Percentiles rank a stretch among this genome's conserved stretches.
Evolutionary conservation across 495 filamentous ascomycete genomes (phyloP).

Genomic region (Jackrogersella minutella): DNA sequence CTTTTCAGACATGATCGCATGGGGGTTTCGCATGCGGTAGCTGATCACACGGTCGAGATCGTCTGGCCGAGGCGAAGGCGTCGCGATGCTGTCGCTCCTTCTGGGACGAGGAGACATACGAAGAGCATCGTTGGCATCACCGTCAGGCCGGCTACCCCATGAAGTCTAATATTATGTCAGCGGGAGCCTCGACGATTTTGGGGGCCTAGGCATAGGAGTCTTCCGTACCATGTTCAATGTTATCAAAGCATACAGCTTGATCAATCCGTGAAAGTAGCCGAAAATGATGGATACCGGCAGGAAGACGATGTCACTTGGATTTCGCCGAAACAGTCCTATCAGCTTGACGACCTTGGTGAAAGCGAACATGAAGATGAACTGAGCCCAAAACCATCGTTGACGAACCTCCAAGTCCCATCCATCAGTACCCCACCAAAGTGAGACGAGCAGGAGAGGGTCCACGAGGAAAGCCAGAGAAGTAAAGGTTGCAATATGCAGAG

Average conservation of each 20-base stretch:
- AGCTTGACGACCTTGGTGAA: conserved; percentile 69
- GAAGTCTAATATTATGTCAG: conserved; percentile 64
- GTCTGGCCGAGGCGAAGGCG: conserved; percentile 47
- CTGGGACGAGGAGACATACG: conserved; percentile 61
- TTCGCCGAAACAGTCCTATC: conserved; percentile 62
- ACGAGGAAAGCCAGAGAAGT: conserved; percentile 66
- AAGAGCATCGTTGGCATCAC: conserved; percentile 66
- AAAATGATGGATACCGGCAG: conserved; percentile 65
- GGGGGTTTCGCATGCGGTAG: conserved; percentile 17
- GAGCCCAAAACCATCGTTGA: conserved; percentile 56
- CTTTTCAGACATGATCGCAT: conserved; percentile 31
- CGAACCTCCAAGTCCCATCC: conserved; percentile 52
- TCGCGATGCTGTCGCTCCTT: conserved; percentile 57
- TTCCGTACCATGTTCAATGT: conserved; percentile 52
- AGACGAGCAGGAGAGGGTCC: conserved; percentile 57
- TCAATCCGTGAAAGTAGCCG: conserved; percentile 66
- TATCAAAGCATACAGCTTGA: conserved; percentile 69
- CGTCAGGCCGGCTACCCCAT: conserved; percentile 73
- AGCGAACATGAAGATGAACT: conserved; percentile 57
- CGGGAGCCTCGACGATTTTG: background rate
- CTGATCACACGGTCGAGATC: conserved; percentile 36
- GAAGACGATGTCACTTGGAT: conserved; percentile 64
- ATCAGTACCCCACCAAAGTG: conserved; percentile 57
- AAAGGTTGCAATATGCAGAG: conserved; percentile 66
- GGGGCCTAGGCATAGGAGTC: background rate